Conservation (phyloP, 2,329 filamentous ascomycete species). For the Alternaria sp. region DNA sequence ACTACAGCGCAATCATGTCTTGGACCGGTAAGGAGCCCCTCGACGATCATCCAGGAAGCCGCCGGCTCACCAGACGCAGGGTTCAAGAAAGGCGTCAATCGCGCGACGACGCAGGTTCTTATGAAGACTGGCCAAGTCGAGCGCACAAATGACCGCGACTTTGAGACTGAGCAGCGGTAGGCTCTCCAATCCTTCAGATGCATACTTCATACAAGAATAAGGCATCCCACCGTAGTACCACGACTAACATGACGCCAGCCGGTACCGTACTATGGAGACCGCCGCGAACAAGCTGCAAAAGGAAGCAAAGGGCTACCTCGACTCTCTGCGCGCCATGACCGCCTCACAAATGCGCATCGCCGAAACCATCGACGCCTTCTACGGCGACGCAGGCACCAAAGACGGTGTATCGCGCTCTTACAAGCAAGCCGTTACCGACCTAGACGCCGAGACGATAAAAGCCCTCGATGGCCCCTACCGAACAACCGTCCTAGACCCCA, state of each 20-base stretch:
- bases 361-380: conserved; percentile 99
- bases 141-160: conserved; percentile 97
- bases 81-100: conserved; percentile 97
- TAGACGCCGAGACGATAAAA: conserved; percentile 98
- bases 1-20: conserved; percentile 44
- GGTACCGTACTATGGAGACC: conserved; percentile 96
- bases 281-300: conserved; percentile 92
- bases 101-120: conserved; percentile 99
- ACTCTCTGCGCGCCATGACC: conserved; percentile 97
- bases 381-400: conserved; percentile 91
- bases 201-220: neutral
- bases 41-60: conserved; percentile 5
- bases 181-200: conserved; percentile 18
- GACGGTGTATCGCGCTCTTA: conserved; percentile 97
- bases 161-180: conserved; percentile 93
- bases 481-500: conserved; percentile 93
- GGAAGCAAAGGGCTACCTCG: conserved; percentile 96
- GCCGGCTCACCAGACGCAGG: conserved; percentile 55
- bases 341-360: conserved; percentile 99
- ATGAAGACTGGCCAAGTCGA: conserved; percentile 99
- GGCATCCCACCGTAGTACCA: neutral
- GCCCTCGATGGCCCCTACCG: conserved; percentile 95
- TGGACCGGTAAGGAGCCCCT: conserved; percentile 63
- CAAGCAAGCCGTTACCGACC: conserved; percentile 96
- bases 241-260: conserved; percentile 58